A percentile compares a stretch with the other conserved stretches of the same genome.
Evolutionary conservation across 2,329 filamentous ascomycete species (phyloP).

Genomic region (Trichoderma asperellum): DNA sequence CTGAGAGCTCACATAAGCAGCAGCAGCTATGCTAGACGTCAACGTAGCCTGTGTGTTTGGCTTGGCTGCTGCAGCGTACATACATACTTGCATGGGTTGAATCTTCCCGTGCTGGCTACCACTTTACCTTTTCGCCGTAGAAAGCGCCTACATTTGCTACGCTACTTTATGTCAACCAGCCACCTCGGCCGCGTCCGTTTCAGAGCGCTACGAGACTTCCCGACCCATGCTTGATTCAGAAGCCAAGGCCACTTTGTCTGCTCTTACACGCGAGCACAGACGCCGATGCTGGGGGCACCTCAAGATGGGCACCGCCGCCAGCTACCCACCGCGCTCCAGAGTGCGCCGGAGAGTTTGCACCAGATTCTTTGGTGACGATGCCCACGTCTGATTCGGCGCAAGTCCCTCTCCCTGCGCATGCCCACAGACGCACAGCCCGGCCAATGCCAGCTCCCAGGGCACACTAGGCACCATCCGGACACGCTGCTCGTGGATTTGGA

Average conservation of each 20-base stretch:
- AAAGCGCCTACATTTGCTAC: not conserved
- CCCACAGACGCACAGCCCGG: not conserved
- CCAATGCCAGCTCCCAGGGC: not conserved
- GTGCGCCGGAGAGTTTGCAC: not conserved
- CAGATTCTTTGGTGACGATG: not conserved
- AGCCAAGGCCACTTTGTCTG: not conserved
- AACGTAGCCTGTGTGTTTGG: not conserved
- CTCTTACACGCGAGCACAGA: not conserved
- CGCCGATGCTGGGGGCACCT: not conserved
- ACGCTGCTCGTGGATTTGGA: not conserved
- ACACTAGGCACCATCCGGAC: not conserved
- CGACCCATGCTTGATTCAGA: not conserved
- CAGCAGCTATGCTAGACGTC: not conserved
- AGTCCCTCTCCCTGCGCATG: not conserved
- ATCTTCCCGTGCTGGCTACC: not conserved
- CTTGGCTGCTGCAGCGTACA: not conserved
- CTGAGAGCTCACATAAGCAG: slow-evolving; percentile 1
- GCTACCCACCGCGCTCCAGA: not conserved
- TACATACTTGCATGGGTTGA: not conserved
- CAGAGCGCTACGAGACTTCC: not conserved
- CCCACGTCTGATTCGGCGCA: not conserved
- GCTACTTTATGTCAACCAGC: not conserved
- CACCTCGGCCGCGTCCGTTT: not conserved
- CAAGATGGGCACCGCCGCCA: not conserved
- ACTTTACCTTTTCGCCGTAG: not conserved